These are phyloP conservation scores for Brassica juncea DNA, from an alignment of 345 rosid species.

Conservation along the genomic window DNA sequence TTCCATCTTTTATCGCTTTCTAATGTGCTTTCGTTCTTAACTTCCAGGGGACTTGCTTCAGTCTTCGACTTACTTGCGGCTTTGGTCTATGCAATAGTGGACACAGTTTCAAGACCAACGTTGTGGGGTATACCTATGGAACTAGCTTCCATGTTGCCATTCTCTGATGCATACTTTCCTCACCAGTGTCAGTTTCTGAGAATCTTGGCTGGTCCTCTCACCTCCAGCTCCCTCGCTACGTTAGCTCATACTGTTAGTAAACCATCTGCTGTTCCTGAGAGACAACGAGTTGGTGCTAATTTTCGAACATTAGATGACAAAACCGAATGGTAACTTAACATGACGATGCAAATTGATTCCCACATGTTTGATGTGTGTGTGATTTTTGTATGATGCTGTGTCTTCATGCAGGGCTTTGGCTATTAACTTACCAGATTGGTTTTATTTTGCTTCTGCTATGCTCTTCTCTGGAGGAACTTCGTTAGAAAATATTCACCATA, in stretches of 20 bases:
- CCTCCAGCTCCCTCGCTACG: conserved; percentile 41
- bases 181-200: conserved; percentile 43
- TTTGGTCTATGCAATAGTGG: conserved; percentile 53
- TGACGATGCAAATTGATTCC: not conserved
- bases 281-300: conserved; percentile 26
- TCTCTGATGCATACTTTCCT: conserved; percentile 70
- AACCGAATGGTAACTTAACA: conserved; percentile 61
- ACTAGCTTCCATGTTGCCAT: conserved; percentile 59
- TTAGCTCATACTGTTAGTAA: conserved; percentile 47
- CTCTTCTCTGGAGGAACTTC: conserved; percentile 50
- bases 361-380: no score
- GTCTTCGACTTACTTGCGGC: conserved; percentile 58
- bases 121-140: conserved; percentile 69
- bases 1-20: conserved; percentile 7
- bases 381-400: not conserved
- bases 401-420: conserved; percentile 71
- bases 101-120: conserved; percentile 61
- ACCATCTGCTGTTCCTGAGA: conserved; percentile 18
- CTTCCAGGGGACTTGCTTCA: conserved; percentile 62
- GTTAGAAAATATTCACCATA: conserved; percentile 18
- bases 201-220: conserved; percentile 57
- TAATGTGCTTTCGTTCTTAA: conserved; percentile 25
- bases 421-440: conserved; percentile 80
- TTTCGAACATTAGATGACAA: conserved; percentile 44
- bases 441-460: conserved; percentile 63